Percentiles rank a stretch among this genome's conserved stretches.
Evolutionary conservation across 768 basidiomycete genomes (phyloP).

Genomic region (Boletus tylopilopsis): DNA sequence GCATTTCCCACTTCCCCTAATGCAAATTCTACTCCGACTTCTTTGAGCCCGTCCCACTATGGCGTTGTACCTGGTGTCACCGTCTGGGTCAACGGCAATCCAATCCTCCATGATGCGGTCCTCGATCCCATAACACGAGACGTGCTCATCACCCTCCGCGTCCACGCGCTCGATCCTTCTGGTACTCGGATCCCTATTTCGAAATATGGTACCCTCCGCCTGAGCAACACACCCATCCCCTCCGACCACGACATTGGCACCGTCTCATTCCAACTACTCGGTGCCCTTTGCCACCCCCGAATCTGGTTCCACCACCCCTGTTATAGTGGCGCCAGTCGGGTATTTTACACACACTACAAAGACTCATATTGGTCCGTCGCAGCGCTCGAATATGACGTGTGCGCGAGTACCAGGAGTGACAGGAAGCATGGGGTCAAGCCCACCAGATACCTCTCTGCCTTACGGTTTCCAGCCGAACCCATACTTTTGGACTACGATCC

Average conservation of each 20-base stretch:
- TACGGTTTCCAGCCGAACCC: not conserved
- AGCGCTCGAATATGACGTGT: constrained; percentile 8
- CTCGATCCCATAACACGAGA: not conserved
- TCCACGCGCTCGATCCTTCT: not conserved
- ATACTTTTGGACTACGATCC: constrained; percentile 20
- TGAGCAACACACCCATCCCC: not conserved
- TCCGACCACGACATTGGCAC: not conserved
- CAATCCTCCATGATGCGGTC: not conserved
- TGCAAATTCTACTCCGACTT: no score
- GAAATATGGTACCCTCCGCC: constrained; percentile 8
- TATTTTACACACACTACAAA: not conserved
- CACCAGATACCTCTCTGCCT: not conserved
- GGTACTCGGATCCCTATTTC: not conserved
- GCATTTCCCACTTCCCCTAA: not conserved
- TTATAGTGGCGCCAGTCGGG: constrained; percentile 11
- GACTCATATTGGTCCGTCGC: not conserved
- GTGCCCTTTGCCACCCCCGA: not conserved
- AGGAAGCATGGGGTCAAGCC: not conserved
- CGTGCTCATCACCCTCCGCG: not conserved
- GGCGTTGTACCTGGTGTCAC: no score
- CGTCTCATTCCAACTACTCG: constrained; percentile 6
- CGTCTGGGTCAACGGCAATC: no score
- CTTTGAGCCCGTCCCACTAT: not conserved
- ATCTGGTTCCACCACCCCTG: not conserved
- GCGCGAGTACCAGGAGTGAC: not conserved